phyloP scores from a whole-genome alignment of 306 rosid species.

The Dicorynia guianensis region DNA sequence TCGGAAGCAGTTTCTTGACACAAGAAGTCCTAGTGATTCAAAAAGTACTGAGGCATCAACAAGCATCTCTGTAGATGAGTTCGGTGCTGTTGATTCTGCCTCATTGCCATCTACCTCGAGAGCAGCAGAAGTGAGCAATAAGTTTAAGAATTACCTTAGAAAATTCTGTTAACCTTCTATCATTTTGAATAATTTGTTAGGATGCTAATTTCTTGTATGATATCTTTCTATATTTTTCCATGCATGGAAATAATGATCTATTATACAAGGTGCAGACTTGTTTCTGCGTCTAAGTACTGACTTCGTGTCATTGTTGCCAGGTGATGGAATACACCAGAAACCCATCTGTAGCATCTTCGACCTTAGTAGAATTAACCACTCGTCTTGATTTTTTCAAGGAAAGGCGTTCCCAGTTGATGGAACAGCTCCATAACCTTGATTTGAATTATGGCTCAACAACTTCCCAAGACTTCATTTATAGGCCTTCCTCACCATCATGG shows the following conservation, averaged over 20 bases:
- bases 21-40: constrained; percentile 72
- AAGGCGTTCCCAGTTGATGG: constrained; percentile 97
- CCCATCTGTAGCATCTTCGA: constrained; percentile 84
- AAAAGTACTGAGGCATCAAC: constrained; percentile 90
- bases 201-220: neutral
- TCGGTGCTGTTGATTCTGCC: constrained; percentile 74
- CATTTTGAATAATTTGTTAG: neutral
- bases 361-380: constrained; percentile 86
- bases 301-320: constrained; percentile 50
- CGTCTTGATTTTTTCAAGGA: constrained; percentile 99
- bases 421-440: constrained; percentile 98
- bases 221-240: neutral
- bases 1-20: constrained; percentile 77
- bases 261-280: neutral
- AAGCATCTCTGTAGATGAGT: constrained; percentile 80
- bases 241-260: neutral
- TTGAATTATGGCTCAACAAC: constrained; percentile 82
- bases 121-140: constrained; percentile 75
- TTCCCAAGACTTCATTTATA: constrained; percentile 76
- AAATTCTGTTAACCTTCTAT: constrained; percentile 1
- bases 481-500: constrained; percentile 87
- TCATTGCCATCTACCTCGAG: constrained; percentile 82
- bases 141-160: constrained; percentile 13
- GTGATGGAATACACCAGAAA: constrained; percentile 73
- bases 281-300: constrained; percentile 30